phyloP scores from a whole-genome alignment of 2,329 filamentous ascomycete genomes.

The Alternaria viburni region DNA sequence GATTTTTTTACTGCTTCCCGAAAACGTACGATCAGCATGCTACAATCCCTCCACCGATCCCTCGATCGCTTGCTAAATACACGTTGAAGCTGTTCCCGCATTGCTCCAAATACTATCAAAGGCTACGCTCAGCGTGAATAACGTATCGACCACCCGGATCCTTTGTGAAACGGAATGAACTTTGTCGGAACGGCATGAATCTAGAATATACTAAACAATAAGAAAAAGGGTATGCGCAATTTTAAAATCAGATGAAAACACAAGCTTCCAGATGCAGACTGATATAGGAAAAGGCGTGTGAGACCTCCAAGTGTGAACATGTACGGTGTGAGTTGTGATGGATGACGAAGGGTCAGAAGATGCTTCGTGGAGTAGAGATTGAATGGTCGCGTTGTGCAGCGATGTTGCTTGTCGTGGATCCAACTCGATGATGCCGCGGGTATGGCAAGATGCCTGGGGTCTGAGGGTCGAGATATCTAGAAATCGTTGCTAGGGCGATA shows the following conservation, averaged over 20 bases:
- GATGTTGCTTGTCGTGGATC: not conserved
- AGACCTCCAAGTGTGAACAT: not conserved
- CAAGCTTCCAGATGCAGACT: constrained; percentile 7
- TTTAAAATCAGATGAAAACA: constrained; percentile 18
- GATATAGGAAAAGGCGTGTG: constrained; percentile 14
- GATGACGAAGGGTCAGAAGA: not conserved
- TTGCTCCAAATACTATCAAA: constrained; percentile 7
- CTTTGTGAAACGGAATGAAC: constrained; percentile 6
- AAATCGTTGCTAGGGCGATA: constrained; percentile 29
- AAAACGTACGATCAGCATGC: not conserved
- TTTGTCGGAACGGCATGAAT: constrained; percentile 17
- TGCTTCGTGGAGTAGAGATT: not conserved
- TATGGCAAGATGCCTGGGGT: not conserved
- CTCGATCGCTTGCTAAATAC: constrained; percentile 5
- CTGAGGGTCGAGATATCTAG: constrained; percentile 2
- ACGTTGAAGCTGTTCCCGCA: not conserved
- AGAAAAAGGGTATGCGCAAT: constrained; percentile 34
- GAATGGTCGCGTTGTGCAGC: not conserved
- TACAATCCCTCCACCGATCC: not conserved
- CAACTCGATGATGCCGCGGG: not conserved
- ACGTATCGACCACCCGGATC: constrained; percentile 1
- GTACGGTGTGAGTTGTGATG: not conserved
- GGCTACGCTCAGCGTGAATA: constrained; percentile 21
- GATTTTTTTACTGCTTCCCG: not conserved
- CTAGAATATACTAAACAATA: constrained; percentile 25